phyloP scores from a whole-genome alignment of 805 yeast species.

The Diddensiella santjacobensis region DNA sequence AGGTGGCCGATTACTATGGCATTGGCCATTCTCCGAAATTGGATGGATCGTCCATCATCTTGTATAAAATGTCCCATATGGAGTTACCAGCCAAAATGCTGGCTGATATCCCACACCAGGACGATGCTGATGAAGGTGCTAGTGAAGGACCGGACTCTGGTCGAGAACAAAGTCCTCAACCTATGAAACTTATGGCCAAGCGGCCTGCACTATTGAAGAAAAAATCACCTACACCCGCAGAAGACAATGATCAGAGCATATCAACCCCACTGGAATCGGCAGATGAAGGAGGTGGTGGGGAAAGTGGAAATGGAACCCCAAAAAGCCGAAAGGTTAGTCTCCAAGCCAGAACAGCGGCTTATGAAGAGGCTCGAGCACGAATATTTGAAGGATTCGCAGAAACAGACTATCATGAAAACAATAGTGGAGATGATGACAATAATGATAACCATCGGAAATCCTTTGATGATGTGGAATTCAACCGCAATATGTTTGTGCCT shows the following conservation, averaged over 20 bases:
- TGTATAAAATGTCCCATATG: constrained; percentile 34
- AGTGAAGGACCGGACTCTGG: not conserved
- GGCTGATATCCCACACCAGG: constrained; percentile 9
- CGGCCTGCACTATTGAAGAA: constrained; percentile 5
- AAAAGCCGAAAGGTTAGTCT: constrained; percentile 16
- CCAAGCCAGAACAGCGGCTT: constrained; percentile 39
- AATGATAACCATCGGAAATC: too few species aligned
- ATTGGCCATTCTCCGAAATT: constrained; percentile 53
- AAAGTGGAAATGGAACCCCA: constrained; percentile 4
- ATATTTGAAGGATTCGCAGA: constrained; percentile 34
- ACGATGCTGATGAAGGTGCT: constrained; percentile 8
- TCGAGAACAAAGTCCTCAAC: not conserved
- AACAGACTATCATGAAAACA: not conserved
- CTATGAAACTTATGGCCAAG: constrained; percentile 1
- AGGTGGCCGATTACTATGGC: constrained; percentile 62
- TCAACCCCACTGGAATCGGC: not conserved
- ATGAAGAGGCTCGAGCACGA: constrained; percentile 38
- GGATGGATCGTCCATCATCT: constrained; percentile 46
- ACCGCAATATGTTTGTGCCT: too few species aligned
- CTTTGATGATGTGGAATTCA: too few species aligned
- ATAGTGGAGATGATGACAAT: too few species aligned
- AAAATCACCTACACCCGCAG: not conserved
- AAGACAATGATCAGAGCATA: not conserved
- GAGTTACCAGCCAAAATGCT: constrained; percentile 8
- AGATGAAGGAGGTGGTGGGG: not conserved